phyloP scores from a whole-genome alignment of 2,329 filamentous ascomycete genomes.

The Fusarium abutilonis region DNA sequence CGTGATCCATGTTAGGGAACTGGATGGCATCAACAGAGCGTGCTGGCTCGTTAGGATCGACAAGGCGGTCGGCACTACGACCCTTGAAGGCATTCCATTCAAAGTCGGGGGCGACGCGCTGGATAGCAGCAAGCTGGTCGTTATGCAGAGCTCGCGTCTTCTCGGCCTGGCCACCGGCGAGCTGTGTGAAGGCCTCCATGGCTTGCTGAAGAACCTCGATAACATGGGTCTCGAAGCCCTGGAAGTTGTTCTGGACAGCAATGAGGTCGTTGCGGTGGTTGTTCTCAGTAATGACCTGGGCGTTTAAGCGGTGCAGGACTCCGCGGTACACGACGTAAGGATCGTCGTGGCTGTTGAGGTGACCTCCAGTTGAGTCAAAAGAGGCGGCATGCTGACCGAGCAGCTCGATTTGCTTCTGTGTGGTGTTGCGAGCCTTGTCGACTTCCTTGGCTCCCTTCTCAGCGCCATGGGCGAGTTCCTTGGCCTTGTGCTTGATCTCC shows the following conservation, averaged over 20 bases:
- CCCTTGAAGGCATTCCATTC: constrained; percentile 89
- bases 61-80: constrained; percentile 76
- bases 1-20: constrained; percentile 91
- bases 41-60: constrained; percentile 79
- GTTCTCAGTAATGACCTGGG: constrained; percentile 94
- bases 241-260: constrained; percentile 89
- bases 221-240: constrained; percentile 86
- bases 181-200: constrained; percentile 83
- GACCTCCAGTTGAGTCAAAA: constrained; percentile 79
- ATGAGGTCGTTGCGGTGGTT: constrained; percentile 93
- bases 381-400: constrained; percentile 85
- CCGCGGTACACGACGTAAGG: constrained; percentile 88
- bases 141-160: constrained; percentile 82
- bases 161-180: constrained; percentile 82
- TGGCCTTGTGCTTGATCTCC: constrained; percentile 96
- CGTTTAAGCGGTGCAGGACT: constrained; percentile 84
- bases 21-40: constrained; percentile 77
- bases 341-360: constrained; percentile 77
- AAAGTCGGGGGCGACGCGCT: constrained; percentile 83
- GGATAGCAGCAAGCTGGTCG: constrained; percentile 81
- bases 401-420: constrained; percentile 96
- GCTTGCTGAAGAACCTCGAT: constrained; percentile 83
- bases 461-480: constrained; percentile 84
- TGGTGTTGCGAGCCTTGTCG: constrained; percentile 84
- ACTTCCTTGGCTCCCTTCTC: constrained; percentile 89